Evolutionary conservation across 208 protist genomes (phyloP).

Genomic region (Vickermania ingenoplastis): DNA sequence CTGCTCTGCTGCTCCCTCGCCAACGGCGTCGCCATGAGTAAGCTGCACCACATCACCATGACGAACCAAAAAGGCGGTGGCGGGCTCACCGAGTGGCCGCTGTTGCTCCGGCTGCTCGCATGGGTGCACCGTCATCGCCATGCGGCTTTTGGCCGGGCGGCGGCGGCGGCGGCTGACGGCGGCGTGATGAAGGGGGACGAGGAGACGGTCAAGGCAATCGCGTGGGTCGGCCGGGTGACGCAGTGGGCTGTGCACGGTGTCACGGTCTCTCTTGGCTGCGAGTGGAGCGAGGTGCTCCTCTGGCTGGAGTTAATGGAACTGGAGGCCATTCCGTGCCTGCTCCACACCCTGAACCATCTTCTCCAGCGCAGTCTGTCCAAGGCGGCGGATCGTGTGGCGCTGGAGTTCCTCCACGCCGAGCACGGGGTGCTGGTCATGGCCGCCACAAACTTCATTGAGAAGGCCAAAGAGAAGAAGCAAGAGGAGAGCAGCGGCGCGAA

Average conservation of each 20-base stretch:
- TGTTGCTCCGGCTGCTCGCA: conserved; percentile 68
- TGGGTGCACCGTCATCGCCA: conserved; percentile 49
- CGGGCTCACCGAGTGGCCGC: conserved; percentile 69
- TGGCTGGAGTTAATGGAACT: conserved; percentile 48
- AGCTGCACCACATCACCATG: conserved; percentile 84
- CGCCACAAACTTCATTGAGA: conserved; percentile 39
- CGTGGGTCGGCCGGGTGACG: conserved; percentile 65
- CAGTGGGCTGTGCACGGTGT: conserved; percentile 82
- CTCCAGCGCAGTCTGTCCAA: conserved; percentile 82
- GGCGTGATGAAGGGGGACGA: neutral
- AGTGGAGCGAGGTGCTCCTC: conserved; percentile 52
- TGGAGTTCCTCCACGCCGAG: conserved; percentile 41
- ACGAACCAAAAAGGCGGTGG: conserved; percentile 23
- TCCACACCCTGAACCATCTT: conserved; percentile 77
- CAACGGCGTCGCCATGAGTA: conserved; percentile 60
- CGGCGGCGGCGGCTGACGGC: neutral
- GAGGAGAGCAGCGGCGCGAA: neutral
- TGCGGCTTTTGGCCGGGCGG: neutral
- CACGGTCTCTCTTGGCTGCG: conserved; percentile 61
- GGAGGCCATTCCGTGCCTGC: conserved; percentile 59
- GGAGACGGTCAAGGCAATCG: conserved; percentile 30
- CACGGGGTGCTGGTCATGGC: conserved; percentile 60
- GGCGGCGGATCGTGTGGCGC: conserved; percentile 63
- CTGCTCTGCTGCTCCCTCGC: conserved; percentile 51
- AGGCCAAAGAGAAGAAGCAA: conserved; percentile 27